Evolutionary conservation across 2,329 filamentous ascomycete species (phyloP).

Genomic region (Cadophora sp.): DNA sequence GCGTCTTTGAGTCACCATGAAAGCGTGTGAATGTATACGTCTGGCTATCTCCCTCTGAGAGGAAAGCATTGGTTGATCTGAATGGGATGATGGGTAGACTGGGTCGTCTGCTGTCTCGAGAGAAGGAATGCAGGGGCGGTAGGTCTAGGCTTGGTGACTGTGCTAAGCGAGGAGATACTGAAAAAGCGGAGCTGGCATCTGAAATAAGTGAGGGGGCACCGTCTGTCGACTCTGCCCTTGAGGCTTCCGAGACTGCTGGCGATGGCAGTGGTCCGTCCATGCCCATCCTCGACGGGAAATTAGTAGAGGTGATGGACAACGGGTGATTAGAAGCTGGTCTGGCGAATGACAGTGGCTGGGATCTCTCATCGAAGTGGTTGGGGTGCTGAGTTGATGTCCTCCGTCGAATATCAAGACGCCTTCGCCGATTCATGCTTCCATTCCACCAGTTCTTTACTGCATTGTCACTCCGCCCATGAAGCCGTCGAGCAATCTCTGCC

Average conservation of each 20-base stretch:
- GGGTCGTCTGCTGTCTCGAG: slow-evolving; percentile 38
- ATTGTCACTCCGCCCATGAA: slow-evolving; percentile 90
- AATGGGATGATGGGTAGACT: slow-evolving; percentile 42
- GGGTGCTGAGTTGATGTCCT: slow-evolving; percentile 39
- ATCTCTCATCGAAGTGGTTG: slow-evolving; percentile 42
- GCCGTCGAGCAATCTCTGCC: slow-evolving; percentile 87
- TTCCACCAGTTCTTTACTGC: slow-evolving; percentile 99
- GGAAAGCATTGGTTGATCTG: slow-evolving; percentile 33
- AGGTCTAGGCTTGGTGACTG: slow-evolving; percentile 44
- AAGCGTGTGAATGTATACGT: slow-evolving; percentile 36
- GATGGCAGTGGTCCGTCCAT: slow-evolving; percentile 67
- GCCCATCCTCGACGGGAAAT: slow-evolving; percentile 46
- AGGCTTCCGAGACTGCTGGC: slow-evolving; percentile 68
- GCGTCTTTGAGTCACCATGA: slow-evolving; percentile 33
- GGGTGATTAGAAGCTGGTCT: slow-evolving; percentile 32
- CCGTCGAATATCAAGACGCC: slow-evolving; percentile 46
- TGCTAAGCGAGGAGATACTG: slow-evolving; percentile 58
- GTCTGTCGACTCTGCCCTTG: slow-evolving; percentile 62
- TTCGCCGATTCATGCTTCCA: slow-evolving; percentile 83
- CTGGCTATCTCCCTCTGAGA: slow-evolving; percentile 38
- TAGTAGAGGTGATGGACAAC: slow-evolving; percentile 26
- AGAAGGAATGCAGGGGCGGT: slow-evolving; percentile 39
- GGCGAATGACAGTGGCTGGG: slow-evolving; percentile 44
- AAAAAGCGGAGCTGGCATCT: slow-evolving; percentile 69
- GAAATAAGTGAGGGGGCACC: slow-evolving; percentile 73